Evolutionary conservation across 306 rosid species (phyloP).

Genomic region (Parietaria judaica): DNA sequence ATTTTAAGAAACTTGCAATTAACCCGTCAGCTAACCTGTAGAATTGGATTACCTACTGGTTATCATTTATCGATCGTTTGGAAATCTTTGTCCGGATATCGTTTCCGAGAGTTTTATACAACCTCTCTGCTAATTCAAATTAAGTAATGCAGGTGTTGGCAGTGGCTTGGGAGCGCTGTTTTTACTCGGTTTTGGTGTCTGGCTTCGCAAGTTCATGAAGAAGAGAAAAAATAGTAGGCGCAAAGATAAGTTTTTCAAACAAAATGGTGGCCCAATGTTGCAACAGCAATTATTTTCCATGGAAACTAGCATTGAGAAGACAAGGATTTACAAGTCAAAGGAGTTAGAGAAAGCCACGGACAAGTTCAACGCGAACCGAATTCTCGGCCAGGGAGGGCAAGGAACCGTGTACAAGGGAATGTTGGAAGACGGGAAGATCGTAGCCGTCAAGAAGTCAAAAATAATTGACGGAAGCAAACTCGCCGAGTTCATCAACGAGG

Average conservation of each 20-base stretch:
- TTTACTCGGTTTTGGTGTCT: not conserved
- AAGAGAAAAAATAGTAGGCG: not conserved
- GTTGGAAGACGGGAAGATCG: conserved; percentile 19
- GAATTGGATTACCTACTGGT: too few species aligned
- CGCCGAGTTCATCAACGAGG: conserved; percentile 11
- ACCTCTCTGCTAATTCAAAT: not conserved
- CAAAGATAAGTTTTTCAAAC: conserved; percentile 15
- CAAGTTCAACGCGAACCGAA: not conserved
- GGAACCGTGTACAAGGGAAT: conserved; percentile 23
- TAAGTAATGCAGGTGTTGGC: not conserved
- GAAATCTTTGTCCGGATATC: too few species aligned
- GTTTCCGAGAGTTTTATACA: not conserved
- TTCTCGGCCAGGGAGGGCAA: conserved; percentile 24
- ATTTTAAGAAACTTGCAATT: too few species aligned
- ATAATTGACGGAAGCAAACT: conserved; percentile 12
- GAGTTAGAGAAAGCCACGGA: conserved; percentile 19
- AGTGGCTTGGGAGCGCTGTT: conserved; percentile 4
- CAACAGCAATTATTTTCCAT: conserved; percentile 6
- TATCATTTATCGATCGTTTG: too few species aligned
- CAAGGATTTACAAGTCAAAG: conserved; percentile 5
- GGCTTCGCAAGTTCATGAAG: not conserved
- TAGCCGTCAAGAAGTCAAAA: conserved; percentile 19
- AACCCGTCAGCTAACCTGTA: too few species aligned
- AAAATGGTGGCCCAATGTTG: conserved; percentile 11
- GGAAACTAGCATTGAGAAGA: conserved; percentile 18